A percentile compares a stretch with the other conserved stretches of the same genome.
Evolutionary conservation across 192 early-diverging fungal species (phyloP).

Genomic region (Entomortierella lignicola): DNA sequence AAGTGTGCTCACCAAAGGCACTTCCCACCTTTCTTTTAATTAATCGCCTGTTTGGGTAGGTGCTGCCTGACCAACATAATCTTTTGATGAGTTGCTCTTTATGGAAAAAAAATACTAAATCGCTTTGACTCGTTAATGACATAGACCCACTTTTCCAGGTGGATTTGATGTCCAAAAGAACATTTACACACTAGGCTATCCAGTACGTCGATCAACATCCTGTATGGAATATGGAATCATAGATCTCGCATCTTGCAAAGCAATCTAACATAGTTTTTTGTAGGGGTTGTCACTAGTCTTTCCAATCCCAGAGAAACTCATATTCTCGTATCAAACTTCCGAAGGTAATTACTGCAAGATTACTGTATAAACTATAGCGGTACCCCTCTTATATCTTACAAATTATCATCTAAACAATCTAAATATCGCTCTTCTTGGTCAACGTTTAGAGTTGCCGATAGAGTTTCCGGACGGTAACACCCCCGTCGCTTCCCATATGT

Average conservation of each 20-base stretch:
- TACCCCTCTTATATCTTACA: too few species aligned
- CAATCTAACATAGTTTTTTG: neutral
- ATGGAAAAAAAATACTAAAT: too few species aligned
- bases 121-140: neutral
- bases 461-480: conserved; percentile 82
- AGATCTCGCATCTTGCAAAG: neutral
- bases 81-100: too few species aligned
- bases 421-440: neutral
- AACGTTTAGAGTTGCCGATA: conserved; percentile 66
- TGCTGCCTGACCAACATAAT: too few species aligned
- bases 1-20: conserved; percentile 71
- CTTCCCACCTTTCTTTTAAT: conserved; percentile 75
- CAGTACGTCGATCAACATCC: conserved; percentile 55
- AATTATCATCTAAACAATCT: neutral
- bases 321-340: conserved; percentile 60
- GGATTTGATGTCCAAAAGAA: conserved; percentile 63
- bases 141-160: conserved; percentile 71
- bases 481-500: conserved; percentile 71
- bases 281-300: conserved; percentile 80
- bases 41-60: conserved; percentile 78
- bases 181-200: conserved; percentile 75
- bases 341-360: conserved; percentile 46
- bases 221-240: neutral
- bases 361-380: too few species aligned
- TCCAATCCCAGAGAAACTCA: conserved; percentile 71